phyloP scores from a whole-genome alignment of 2,329 filamentous ascomycete species.

The Gnomoniopsis smithogilvyi region DNA sequence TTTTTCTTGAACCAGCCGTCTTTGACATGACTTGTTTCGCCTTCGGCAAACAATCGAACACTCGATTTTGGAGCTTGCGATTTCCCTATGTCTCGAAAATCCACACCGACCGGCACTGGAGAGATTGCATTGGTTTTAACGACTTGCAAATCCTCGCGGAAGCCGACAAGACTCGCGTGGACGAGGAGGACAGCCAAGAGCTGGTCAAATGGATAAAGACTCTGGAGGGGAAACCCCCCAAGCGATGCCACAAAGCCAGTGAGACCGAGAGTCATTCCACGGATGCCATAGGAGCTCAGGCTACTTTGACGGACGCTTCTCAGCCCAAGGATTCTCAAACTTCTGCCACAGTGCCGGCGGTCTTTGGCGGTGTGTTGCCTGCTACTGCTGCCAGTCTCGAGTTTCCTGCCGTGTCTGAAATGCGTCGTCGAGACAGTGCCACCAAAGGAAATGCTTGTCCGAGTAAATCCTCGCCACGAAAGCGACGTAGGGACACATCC shows the following conservation, averaged over 20 bases:
- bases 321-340: not conserved
- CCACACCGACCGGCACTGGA: constrained; percentile 69
- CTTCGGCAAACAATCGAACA: constrained; percentile 70
- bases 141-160: constrained; percentile 67
- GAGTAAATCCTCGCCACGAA: not conserved
- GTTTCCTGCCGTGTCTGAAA: not conserved
- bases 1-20: constrained; percentile 70
- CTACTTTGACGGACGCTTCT: constrained; percentile 18
- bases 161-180: constrained; percentile 47
- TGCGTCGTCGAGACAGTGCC: not conserved
- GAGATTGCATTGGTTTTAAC: constrained; percentile 65
- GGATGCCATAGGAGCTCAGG: constrained; percentile 25
- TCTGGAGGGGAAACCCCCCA: constrained; percentile 53
- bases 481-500: not conserved
- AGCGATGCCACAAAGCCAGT: constrained; percentile 30
- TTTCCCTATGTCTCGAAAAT: constrained; percentile 76
- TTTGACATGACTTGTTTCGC: constrained; percentile 79
- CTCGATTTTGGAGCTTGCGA: constrained; percentile 68
- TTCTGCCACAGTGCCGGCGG: not conserved
- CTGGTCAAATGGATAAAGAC: constrained; percentile 58
- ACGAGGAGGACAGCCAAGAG: constrained; percentile 56
- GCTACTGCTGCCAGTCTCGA: not conserved
- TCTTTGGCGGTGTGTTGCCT: not conserved
- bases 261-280: constrained; percentile 46
- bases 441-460: not conserved